A percentile compares a stretch with the other conserved stretches of the same genome.
Conservation (phyloP, 2,329 filamentous ascomycete species). For the Sordariomycetes sp. region DNA sequence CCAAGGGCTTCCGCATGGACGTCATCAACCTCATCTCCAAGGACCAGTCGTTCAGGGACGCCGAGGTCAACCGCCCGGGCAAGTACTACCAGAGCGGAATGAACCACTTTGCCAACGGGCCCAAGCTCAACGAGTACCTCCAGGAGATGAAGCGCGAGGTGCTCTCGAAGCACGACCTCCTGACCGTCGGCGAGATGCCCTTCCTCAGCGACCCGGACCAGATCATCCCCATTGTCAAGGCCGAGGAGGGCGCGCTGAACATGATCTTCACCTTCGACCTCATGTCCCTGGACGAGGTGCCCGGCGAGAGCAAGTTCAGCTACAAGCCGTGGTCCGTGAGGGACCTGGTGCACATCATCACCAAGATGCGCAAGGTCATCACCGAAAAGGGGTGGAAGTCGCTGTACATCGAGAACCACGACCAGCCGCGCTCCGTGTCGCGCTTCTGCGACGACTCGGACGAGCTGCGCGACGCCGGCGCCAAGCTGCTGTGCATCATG, state of each 20-base stretch:
- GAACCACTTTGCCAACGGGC: constrained; percentile 43
- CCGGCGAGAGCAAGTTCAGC: constrained; percentile 28
- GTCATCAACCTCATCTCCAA: constrained; percentile 61
- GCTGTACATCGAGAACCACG: constrained; percentile 56
- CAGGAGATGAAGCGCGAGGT: constrained; percentile 29
- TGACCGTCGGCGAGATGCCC: constrained; percentile 42
- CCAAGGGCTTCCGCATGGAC: constrained; percentile 56
- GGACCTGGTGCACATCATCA: constrained; percentile 39
- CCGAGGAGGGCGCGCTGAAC: constrained; percentile 47
- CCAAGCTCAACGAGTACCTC: constrained; percentile 33
- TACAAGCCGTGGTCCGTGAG: constrained; percentile 32
- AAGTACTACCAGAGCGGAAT: constrained; percentile 17
- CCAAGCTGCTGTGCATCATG: constrained; percentile 50
- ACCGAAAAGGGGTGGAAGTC: constrained; percentile 53
- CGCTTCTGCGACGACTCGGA: constrained; percentile 41
- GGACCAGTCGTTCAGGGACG: constrained; percentile 43
- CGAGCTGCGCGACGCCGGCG: constrained; percentile 34
- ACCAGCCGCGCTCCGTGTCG: constrained; percentile 50
- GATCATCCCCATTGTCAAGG: constrained; percentile 37
- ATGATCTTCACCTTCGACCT: constrained; percentile 68
- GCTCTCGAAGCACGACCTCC: constrained; percentile 33
- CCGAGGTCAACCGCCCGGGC: constrained; percentile 12
- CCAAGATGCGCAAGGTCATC: constrained; percentile 51
- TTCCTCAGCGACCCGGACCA: constrained; percentile 28
- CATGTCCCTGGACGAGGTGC: constrained; percentile 37